Evolutionary conservation across 2,329 filamentous ascomycete species (phyloP).

Genomic region (Diplocarpon rosae): DNA sequence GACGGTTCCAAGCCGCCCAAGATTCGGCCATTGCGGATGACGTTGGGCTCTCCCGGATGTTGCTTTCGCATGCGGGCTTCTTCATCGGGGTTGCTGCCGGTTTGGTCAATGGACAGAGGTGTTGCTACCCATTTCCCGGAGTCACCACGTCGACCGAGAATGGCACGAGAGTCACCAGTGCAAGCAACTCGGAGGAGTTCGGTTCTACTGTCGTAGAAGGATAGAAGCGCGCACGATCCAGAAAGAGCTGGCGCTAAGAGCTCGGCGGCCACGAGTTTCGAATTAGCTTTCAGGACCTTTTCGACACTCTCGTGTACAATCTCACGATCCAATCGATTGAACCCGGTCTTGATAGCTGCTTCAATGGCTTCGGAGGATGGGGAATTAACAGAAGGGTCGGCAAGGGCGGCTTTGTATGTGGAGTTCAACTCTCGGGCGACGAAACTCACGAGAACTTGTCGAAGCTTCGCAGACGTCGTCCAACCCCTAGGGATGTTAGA

Average conservation of each 20-base stretch:
- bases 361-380: constrained; percentile 77
- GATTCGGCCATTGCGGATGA: constrained; percentile 80
- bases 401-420: constrained; percentile 69
- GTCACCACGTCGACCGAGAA: constrained; percentile 66
- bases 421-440: constrained; percentile 87
- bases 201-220: constrained; percentile 85
- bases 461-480: constrained; percentile 94
- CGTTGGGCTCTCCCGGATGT: constrained; percentile 81
- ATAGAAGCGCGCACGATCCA: constrained; percentile 91
- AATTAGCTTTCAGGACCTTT: constrained; percentile 80
- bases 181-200: constrained; percentile 89
- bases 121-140: constrained; percentile 91
- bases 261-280: constrained; percentile 84
- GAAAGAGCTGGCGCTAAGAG: constrained; percentile 85
- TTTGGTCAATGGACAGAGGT: constrained; percentile 85
- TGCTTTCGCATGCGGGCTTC: constrained; percentile 70
- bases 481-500: constrained; percentile 55
- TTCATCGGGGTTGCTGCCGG: constrained; percentile 78
- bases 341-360: constrained; percentile 83
- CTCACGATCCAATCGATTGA: constrained; percentile 79
- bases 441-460: constrained; percentile 83
- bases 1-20: constrained; percentile 87
- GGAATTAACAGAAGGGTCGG: constrained; percentile 42
- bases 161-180: constrained; percentile 91
- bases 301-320: constrained; percentile 90